Conservation (phyloP, 106 monocot species). For the Triglochin maritima region DNA sequence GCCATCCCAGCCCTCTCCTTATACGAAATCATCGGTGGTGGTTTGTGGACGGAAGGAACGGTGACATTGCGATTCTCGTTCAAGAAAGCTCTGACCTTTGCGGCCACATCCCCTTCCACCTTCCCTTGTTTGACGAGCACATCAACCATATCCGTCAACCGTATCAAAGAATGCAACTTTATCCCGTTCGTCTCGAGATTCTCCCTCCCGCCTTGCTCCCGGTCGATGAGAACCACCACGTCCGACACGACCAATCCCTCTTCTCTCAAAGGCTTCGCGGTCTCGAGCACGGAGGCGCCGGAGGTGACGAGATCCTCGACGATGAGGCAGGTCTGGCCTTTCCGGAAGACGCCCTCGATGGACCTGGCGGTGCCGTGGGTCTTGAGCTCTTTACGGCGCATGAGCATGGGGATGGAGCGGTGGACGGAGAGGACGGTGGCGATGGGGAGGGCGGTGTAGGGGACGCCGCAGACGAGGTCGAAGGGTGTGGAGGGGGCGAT, state of each 20-base stretch:
- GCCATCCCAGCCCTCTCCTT: constrained; percentile 53
- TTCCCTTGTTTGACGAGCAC: constrained; percentile 49
- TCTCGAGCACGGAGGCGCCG: constrained; percentile 92
- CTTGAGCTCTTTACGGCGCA: constrained; percentile 96
- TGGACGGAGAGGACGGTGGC: constrained; percentile 69
- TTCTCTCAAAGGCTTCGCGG: constrained; percentile 52
- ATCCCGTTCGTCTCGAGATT: constrained; percentile 67
- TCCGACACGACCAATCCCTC: constrained; percentile 57
- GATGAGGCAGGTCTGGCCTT: constrained; percentile 58
- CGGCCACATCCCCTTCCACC: constrained; percentile 39
- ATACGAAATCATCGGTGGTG: constrained; percentile 25
- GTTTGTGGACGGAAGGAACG: constrained; percentile 21
- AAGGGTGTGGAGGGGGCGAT: constrained; percentile 37
- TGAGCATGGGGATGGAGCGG: constrained; percentile 71
- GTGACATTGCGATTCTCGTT: constrained; percentile 48
- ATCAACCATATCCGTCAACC: constrained; percentile 48
- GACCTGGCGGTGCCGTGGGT: constrained; percentile 56
- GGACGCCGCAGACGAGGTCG: constrained; percentile 89
- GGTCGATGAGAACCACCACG: constrained; percentile 77
- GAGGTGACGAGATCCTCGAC: constrained; percentile 95
- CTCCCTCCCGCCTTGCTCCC: constrained; percentile 87
- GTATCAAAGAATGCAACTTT: constrained; percentile 47
- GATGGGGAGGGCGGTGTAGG: constrained; percentile 93
- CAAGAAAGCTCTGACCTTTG: constrained; percentile 58
- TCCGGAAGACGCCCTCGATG: constrained; percentile 57